Percentiles rank a stretch among this genome's conserved stretches.
phyloP scores from a whole-genome alignment of 345 rosid species.

The Rhizophora mangle region DNA sequence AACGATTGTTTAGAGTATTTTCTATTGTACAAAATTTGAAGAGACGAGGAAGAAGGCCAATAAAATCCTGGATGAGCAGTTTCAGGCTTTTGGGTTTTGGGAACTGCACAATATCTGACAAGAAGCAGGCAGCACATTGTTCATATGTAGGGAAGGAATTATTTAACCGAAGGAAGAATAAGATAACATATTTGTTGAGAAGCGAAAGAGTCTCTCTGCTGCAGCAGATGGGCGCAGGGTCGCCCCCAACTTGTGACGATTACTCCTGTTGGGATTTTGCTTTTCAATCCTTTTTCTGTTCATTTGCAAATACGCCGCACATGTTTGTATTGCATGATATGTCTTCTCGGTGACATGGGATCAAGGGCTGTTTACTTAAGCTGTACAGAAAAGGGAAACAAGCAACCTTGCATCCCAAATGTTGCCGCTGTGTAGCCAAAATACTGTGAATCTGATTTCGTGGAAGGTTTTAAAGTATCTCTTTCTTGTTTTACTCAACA shows the following conservation, averaged over 20 bases:
- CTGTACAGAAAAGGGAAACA: slow-evolving; percentile 30
- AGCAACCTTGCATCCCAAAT: slow-evolving; percentile 10
- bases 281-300: not conserved
- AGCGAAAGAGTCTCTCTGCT: slow-evolving; percentile 7
- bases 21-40: slow-evolving; percentile 51
- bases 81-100: slow-evolving; percentile 47
- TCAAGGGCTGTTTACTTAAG: slow-evolving; percentile 23
- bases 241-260: slow-evolving; percentile 15
- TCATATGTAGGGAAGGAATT: slow-evolving; percentile 36
- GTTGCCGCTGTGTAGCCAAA: not conserved
- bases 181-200: slow-evolving; percentile 33
- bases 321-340: slow-evolving; percentile 14
- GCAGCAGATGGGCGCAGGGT: slow-evolving; percentile 8
- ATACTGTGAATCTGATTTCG: slow-evolving; percentile 1
- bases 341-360: slow-evolving; percentile 11
- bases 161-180: slow-evolving; percentile 29
- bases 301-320: slow-evolving; percentile 20
- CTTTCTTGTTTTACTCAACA: not conserved
- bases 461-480: slow-evolving; percentile 13
- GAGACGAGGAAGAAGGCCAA: slow-evolving; percentile 28
- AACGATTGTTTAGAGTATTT: slow-evolving; percentile 6
- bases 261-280: slow-evolving; percentile 13
- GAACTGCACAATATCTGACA: slow-evolving; percentile 31
- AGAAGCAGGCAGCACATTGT: slow-evolving; percentile 39
- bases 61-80: slow-evolving; percentile 36